A percentile compares a stretch with the other conserved stretches of the same genome.
Conservation (phyloP, 169 alveolate genomes). For the Babesia caballi region DNA sequence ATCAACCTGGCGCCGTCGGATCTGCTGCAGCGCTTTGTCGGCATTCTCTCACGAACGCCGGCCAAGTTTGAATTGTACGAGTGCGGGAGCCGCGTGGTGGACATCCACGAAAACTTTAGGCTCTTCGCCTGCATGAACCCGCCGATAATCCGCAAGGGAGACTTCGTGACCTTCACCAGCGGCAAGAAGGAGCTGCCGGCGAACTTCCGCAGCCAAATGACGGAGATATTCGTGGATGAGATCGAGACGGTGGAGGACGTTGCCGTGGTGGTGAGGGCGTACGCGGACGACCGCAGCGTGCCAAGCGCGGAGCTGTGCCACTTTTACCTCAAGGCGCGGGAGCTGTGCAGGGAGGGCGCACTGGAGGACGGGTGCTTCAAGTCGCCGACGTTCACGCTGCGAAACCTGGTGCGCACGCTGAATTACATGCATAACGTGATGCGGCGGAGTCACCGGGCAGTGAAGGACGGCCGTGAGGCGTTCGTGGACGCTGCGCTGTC, state of each 20-base stretch:
- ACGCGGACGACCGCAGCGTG: slow-evolving; percentile 41
- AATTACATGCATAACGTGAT: slow-evolving; percentile 28
- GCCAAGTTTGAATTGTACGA: slow-evolving; percentile 73
- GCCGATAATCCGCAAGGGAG: slow-evolving; percentile 74
- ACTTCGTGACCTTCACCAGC: slow-evolving; percentile 79
- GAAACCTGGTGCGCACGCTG: slow-evolving; percentile 52
- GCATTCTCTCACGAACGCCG: slow-evolving; percentile 9
- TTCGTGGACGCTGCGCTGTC: slow-evolving; percentile 30
- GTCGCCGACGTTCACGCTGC: slow-evolving; percentile 57
- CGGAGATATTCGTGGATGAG: slow-evolving; percentile 95
- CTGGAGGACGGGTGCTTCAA: slow-evolving; percentile 52
- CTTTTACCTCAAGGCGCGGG: slow-evolving; percentile 56
- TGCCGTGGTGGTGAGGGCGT: slow-evolving; percentile 52
- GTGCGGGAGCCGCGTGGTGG: slow-evolving; percentile 82
- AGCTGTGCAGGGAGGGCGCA: slow-evolving; percentile 19
- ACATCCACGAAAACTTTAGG: slow-evolving; percentile 91
- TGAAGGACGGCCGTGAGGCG: slow-evolving; percentile 31
- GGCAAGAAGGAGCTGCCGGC: slow-evolving; percentile 96
- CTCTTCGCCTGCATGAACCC: slow-evolving; percentile 99
- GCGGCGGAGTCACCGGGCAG: slow-evolving; percentile 31
- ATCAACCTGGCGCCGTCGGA: slow-evolving; percentile 97
- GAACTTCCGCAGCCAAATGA: slow-evolving; percentile 89
- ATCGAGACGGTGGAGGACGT: slow-evolving; percentile 69
- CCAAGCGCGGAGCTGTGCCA: slow-evolving; percentile 55
- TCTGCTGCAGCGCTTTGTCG: slow-evolving; percentile 87